These are phyloP conservation scores for Rosa hybrid DNA, from an alignment of 331 rosid genomes.

Conservation along the genomic window DNA sequence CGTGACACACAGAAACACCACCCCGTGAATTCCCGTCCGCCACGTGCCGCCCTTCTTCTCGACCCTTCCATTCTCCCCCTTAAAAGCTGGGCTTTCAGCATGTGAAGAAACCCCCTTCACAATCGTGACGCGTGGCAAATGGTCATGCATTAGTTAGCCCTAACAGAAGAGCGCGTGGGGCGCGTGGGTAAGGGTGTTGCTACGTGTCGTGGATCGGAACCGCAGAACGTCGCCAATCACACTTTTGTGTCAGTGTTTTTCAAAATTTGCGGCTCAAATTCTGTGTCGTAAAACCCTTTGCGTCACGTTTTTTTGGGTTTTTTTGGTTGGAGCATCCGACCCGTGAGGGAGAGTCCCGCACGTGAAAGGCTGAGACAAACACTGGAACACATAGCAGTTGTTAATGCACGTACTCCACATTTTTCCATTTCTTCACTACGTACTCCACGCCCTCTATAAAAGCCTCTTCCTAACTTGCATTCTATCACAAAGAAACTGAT, in stretches of 20 bases:
- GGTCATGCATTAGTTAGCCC: background rate
- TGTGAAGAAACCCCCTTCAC: background rate
- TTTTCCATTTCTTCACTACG: background rate
- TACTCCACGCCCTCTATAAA: slow-evolving; percentile 23
- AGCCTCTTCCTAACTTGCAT: slow-evolving; percentile 12
- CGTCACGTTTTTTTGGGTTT: background rate
- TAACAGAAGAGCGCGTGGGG: slow-evolving; percentile 19
- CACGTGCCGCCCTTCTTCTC: slow-evolving; percentile 40
- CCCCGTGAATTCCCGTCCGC: slow-evolving; percentile 51
- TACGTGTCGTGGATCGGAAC: slow-evolving; percentile 35
- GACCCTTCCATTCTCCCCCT: background rate
- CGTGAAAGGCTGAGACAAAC: slow-evolving; percentile 58
- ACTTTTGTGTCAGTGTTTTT: background rate
- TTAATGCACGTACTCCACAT: slow-evolving; percentile 1
- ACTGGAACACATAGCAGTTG: slow-evolving; percentile 16
- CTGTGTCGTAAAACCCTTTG: background rate
- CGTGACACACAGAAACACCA: slow-evolving; percentile 47
- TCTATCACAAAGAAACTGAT: slow-evolving; percentile 5
- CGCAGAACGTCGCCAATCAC: slow-evolving; percentile 24
- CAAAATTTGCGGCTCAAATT: slow-evolving; percentile 23
- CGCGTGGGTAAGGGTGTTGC: slow-evolving; percentile 3
- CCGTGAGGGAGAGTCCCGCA: slow-evolving; percentile 39
- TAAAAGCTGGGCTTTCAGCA: slow-evolving; percentile 20
- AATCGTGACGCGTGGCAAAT: background rate
- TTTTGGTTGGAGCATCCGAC: background rate